Percentiles rank a stretch among this genome's conserved stretches.
These are phyloP conservation scores for Penicillium sp. DNA, from an alignment of 2,329 filamentous ascomycete species.

Conservation along the genomic window DNA sequence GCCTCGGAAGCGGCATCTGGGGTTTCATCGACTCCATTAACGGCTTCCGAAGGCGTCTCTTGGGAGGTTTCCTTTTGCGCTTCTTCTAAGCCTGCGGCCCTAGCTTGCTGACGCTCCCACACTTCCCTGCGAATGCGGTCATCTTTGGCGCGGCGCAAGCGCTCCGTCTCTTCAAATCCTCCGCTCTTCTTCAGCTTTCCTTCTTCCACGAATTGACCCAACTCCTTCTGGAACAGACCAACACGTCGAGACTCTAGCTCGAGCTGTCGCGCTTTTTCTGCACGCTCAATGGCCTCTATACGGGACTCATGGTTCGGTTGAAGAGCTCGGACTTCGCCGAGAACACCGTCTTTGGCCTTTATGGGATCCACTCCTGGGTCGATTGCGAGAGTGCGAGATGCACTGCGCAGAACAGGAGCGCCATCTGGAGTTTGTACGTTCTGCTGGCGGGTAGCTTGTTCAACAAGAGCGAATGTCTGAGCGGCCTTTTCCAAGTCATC, in stretches of 20 bases:
- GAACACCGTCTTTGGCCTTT: constrained; percentile 82
- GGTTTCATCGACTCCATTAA: constrained; percentile 13
- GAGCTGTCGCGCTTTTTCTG: constrained; percentile 83
- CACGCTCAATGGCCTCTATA: constrained; percentile 93
- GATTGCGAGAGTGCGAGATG: constrained; percentile 49
- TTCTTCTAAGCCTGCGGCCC: constrained; percentile 48
- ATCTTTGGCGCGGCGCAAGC: constrained; percentile 77
- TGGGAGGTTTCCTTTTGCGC: constrained; percentile 26
- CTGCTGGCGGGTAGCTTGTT: constrained; percentile 97
- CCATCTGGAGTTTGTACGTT: constrained; percentile 61
- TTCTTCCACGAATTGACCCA: constrained; percentile 79
- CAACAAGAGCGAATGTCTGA: constrained; percentile 89
- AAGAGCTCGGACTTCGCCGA: constrained; percentile 88
- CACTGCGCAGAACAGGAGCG: constrained; percentile 42
- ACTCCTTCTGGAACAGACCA: constrained; percentile 79
- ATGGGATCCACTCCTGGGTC: constrained; percentile 63
- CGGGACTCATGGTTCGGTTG: constrained; percentile 92
- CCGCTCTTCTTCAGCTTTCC: constrained; percentile 94
- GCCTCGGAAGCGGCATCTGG: constrained; percentile 14
- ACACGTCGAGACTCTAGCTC: constrained; percentile 73
- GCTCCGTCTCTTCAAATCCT: constrained; percentile 89
- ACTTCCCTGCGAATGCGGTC: constrained; percentile 79
- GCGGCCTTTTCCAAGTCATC: constrained; percentile 93
- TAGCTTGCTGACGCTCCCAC: constrained; percentile 51
- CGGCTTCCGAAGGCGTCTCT: constrained; percentile 17